These are phyloP conservation scores for Ustilago vetiveriae DNA, from an alignment of 1,284 basidiomycete species.

Conservation along the genomic window DNA sequence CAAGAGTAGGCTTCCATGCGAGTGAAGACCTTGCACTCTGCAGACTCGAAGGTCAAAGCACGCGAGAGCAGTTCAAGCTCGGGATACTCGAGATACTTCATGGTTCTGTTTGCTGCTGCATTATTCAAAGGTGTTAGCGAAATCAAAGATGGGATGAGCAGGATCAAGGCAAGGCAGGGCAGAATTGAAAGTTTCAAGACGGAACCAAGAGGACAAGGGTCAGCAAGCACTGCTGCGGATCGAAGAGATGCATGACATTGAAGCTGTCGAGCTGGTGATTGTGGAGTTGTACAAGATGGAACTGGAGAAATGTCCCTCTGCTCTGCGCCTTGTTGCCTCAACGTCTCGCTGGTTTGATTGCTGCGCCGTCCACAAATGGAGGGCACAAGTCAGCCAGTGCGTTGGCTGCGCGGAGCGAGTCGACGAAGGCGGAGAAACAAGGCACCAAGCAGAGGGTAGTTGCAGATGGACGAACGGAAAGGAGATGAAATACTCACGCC, in stretches of 20 bases:
- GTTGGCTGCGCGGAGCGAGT: slow-evolving; percentile 1
- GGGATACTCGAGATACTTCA: slow-evolving; percentile 92
- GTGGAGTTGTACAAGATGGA: neutral
- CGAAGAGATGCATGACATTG: neutral
- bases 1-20: slow-evolving; percentile 96
- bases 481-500: slow-evolving; percentile 42
- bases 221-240: slow-evolving; percentile 29
- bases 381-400: neutral
- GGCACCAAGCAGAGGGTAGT: neutral
- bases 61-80: slow-evolving; percentile 80
- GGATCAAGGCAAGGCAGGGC: no score
- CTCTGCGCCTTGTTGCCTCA: neutral
- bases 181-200: slow-evolving; percentile 3
- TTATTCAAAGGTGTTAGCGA: no score
- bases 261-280: neutral
- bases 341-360: neutral
- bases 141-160: no score
- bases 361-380: slow-evolving; percentile 4
- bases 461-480: neutral
- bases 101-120: slow-evolving; percentile 63
- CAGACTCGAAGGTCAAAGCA: slow-evolving; percentile 77
- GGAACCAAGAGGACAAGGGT: slow-evolving; percentile 12
- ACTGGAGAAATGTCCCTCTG: neutral
- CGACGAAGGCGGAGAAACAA: neutral
- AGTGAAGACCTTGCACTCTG: slow-evolving; percentile 89